Percentiles rank a stretch among this genome's conserved stretches.
phyloP scores from a whole-genome alignment of 164 flowering plant species.

The Brasenia schreberi region DNA sequence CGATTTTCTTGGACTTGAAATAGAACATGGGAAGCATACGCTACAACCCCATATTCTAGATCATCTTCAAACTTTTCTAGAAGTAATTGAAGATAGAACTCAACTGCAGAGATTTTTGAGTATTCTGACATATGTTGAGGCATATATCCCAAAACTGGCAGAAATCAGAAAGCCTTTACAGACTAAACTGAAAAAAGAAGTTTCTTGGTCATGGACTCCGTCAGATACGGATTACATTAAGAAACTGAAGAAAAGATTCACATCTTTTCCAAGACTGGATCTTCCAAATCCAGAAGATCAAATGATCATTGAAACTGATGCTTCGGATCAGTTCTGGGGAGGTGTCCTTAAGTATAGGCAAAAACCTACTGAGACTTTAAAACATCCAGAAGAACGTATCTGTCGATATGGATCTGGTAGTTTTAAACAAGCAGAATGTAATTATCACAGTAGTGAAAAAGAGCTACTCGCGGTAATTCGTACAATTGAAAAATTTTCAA shows the following conservation, averaged over 20 bases:
- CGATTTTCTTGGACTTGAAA: constrained; percentile 6
- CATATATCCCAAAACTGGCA: too few species aligned
- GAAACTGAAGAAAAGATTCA: not conserved
- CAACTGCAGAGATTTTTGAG: too few species aligned
- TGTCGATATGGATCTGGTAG: not conserved
- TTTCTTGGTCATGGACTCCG: not conserved
- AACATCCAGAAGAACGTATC: not conserved
- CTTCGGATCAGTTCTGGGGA: constrained; percentile 5
- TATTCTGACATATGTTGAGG: too few species aligned
- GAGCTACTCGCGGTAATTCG: constrained; percentile 3
- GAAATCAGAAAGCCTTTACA: constrained; percentile 5
- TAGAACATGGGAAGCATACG: too few species aligned
- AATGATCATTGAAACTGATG: constrained; percentile 4
- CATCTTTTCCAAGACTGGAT: constrained; percentile 1
- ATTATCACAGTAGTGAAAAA: not conserved
- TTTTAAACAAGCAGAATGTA: not conserved
- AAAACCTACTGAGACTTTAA: too few species aligned
- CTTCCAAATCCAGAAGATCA: constrained; percentile 1
- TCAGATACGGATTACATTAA: not conserved
- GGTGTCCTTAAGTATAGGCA: not conserved
- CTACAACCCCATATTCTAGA: too few species aligned
- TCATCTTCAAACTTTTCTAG: too few species aligned
- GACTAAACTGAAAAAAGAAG: constrained; percentile 3
- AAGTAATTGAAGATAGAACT: not conserved
- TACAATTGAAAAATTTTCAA: not conserved